Evolutionary conservation across 805 yeast species (phyloP), one percentile per base, ranked within the genome.

Genomic region (Wickerhamiella qilinensis): DNA sequence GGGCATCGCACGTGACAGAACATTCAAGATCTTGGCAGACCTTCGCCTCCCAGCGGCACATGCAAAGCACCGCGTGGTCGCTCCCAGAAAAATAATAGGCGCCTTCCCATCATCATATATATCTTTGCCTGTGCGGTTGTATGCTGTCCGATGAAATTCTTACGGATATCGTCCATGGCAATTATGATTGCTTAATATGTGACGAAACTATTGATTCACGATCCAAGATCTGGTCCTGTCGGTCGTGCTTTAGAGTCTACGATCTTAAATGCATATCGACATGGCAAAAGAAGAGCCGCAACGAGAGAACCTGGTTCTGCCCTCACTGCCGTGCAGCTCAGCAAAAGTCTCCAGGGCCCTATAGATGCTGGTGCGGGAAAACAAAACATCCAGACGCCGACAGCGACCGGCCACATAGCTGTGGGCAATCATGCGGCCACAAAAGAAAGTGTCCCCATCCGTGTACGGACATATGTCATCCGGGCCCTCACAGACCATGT

Each of bases 171-270:
- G 65, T 64, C 33, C 67, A 70, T 11, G 86, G 82, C n/a, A 65
- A 68, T 1, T 86, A 88, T 52, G 68, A 73, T 1, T 88, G 98
- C 58, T 64, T 88, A 55, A 83, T 88, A 11, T 88, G 98, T 58
- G 81, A 94, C 0, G 76, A 80, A 28, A 88, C 83, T 45, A 68
- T 88, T 43, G 82, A 75, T 37, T 64, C 71, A 3, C 58, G 63
- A 11, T 74, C 85, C 18, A 60, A 65, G 34, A 65, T 85, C 38
- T 91, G 94, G 91, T 69, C 84, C 5, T 88, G 98, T 55, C 55
- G 59, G 6, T 62, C 65, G 20, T 88, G 98, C 54, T 78, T 61
- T 52, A 64, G 96, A 42, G 93, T 80, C 1, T 88, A 83, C 53
- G 95, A 88, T 54, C 63, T 84, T 33, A 75, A 73, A 12, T 88